Evolutionary conservation across 2,329 filamentous ascomycete species (phyloP), one percentile per base, ranked within the genome.

Genomic region (Pestalotiopsis sp.): DNA sequence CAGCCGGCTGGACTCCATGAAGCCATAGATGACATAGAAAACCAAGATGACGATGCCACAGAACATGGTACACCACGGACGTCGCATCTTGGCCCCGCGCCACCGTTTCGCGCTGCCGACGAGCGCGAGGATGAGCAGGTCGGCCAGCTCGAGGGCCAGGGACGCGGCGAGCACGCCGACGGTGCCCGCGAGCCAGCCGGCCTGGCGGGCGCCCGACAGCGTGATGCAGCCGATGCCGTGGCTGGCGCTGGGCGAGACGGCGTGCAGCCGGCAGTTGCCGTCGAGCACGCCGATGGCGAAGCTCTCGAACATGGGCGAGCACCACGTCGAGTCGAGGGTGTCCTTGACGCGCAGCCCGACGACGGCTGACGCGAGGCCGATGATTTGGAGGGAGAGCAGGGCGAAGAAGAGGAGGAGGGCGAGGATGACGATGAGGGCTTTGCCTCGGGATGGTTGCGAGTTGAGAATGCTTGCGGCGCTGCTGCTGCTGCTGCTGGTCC

Each of bases 31-130:
- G 14, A 65, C 45, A 13, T 66, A 66, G 9, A 66, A 52, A 0
- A 68, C 49, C 23, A 72, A 27, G 13, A 72, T 58, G 17, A n/a
- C 27, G 6, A 71, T 68, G 1, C 71, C 71, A 4, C 31, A n/a
- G 13, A 71, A 20, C 71, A 72, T 72, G 23, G 71, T 71, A 17
- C 66, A 61, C 71, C 71, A 72, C 1, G 71, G 71, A 45, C 69
- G 66, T 27, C 67, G 66, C 64, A 70, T 69, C n/a, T 58, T 60
- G 31, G 60, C 62, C 1, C 67, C 57, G 25, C 64, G 66, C 70
- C 70, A 72, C 17, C 23, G 38, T 3, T 3, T 25, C 25, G 25
- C 25, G 27, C 39, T 66, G n/a, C 56, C 62, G 3, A 68, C 69
- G 39, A 69, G 45, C 2, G 68, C 17, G 13, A 72, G 64, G 6